These are phyloP conservation scores for Hydnomerulius pinastri DNA, from an alignment of 768 basidiomycete genomes.

Conservation along the genomic window DNA sequence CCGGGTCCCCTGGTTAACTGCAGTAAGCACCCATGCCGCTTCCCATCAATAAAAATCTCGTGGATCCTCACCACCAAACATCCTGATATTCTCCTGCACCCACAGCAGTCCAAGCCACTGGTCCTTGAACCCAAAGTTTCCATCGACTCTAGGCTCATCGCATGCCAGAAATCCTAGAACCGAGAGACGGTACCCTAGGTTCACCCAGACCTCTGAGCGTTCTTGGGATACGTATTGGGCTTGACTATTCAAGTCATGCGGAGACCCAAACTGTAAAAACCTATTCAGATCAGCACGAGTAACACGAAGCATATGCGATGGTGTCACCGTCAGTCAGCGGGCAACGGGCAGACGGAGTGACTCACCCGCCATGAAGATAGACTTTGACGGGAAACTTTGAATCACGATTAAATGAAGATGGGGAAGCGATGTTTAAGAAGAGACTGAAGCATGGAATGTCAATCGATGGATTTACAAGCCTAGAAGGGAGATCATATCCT, in stretches of 20 bases:
- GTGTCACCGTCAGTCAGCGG: too few relatives aligned
- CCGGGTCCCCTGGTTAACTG: conserved; percentile 52
- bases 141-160: conserved; percentile 58
- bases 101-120: conserved; percentile 79
- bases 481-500: neutral
- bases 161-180: conserved; percentile 76
- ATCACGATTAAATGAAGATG: conserved; percentile 43
- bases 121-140: conserved; percentile 86
- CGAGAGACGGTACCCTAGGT: conserved; percentile 75
- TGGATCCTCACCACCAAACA: conserved; percentile 61
- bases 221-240: conserved; percentile 68
- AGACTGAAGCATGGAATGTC: conserved; percentile 45
- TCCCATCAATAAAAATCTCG: neutral
- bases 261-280: conserved; percentile 79
- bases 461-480: neutral
- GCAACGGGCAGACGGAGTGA: too few relatives aligned
- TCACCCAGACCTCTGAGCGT: conserved; percentile 71
- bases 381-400: conserved; percentile 64
- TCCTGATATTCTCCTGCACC: conserved; percentile 66
- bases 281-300: conserved; percentile 34
- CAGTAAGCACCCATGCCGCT: too few relatives aligned
- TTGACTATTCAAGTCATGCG: conserved; percentile 59
- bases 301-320: too few relatives aligned
- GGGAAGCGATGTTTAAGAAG: conserved; percentile 65
- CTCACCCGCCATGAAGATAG: conserved; percentile 80